phyloP scores from a whole-genome alignment of 2,329 filamentous ascomycete species.

The Zymoseptoria pseudotritici region DNA sequence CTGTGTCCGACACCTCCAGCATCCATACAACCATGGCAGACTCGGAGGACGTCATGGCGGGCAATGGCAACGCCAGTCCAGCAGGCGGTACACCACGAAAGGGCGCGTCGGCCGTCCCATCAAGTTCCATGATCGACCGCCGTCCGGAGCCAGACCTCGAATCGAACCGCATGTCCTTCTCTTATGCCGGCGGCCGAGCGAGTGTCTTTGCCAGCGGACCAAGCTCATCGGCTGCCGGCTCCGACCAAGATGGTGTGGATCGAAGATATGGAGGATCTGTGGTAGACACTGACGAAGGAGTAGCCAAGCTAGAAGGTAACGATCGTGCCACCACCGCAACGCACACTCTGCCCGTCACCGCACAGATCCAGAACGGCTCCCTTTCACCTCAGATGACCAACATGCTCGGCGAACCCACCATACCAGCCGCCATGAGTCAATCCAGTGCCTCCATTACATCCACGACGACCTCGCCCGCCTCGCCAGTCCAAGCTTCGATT shows the following conservation, averaged over 20 bases:
- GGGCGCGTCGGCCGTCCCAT: background rate
- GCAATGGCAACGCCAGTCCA: conserved; percentile 2
- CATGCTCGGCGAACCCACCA: conserved; percentile 29
- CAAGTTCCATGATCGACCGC: conserved; percentile 4
- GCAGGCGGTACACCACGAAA: background rate
- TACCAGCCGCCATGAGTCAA: conserved; percentile 39
- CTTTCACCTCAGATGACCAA: conserved; percentile 31
- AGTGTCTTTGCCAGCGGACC: conserved; percentile 39
- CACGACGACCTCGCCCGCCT: conserved; percentile 67
- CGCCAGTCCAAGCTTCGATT: conserved; percentile 13
- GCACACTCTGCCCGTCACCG: conserved; percentile 38
- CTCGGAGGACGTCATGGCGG: conserved; percentile 8
- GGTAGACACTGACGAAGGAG: conserved; percentile 1
- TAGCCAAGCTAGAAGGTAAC: conserved; percentile 1
- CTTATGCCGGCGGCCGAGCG: conserved; percentile 63
- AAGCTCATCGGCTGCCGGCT: conserved; percentile 38
- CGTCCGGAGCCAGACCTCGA: conserved; percentile 33
- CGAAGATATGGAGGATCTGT: conserved; percentile 7
- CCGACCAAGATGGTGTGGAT: conserved; percentile 37
- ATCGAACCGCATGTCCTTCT: conserved; percentile 62
- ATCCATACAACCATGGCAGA: conserved; percentile 5
- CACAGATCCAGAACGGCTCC: conserved; percentile 38
- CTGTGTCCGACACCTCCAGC: background rate
- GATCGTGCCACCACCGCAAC: conserved; percentile 36
- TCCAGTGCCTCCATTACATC: conserved; percentile 68